These are phyloP conservation scores for Spinellus fusiger DNA, from an alignment of 192 early-diverging fungal genomes.

Conservation along the genomic window DNA sequence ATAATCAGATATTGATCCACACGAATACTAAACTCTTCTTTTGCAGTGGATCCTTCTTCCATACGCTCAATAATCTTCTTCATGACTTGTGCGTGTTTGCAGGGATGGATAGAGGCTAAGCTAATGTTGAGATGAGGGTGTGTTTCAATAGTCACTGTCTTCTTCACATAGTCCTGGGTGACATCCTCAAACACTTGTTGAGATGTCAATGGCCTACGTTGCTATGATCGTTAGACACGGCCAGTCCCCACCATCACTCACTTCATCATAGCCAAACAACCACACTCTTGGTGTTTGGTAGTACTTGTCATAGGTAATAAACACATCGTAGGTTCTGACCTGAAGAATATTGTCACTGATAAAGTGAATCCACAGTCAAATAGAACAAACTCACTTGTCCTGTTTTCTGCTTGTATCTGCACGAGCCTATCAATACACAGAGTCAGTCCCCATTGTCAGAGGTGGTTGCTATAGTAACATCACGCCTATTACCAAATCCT, in stretches of 20 bases:
- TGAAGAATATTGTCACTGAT: slow-evolving; percentile 75
- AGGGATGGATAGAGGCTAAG: slow-evolving; percentile 95
- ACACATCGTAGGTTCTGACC: slow-evolving; percentile 95
- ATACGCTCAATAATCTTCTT: slow-evolving; percentile 88
- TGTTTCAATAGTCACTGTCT: slow-evolving; percentile 96
- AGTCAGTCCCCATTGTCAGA: slow-evolving; percentile 9
- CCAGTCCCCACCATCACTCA: slow-evolving; percentile 23
- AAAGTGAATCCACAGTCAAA: no score
- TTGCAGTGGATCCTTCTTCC: slow-evolving; percentile 38
- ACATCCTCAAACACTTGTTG: slow-evolving; percentile 97
- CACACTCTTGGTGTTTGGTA: slow-evolving; percentile 97
- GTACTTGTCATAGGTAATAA: slow-evolving; percentile 99
- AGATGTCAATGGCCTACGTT: slow-evolving; percentile 75
- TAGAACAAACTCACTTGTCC: no score
- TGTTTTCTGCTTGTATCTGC: background rate
- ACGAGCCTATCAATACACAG: background rate
- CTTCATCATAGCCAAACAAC: slow-evolving; percentile 96
- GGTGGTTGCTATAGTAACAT: no score
- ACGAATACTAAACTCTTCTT: slow-evolving; percentile 63
- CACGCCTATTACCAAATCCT: slow-evolving; percentile 63
- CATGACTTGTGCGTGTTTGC: slow-evolving; percentile 98
- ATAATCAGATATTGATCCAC: slow-evolving; percentile 95
- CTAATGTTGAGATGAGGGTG: slow-evolving; percentile 88
- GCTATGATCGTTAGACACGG: slow-evolving; percentile 19
- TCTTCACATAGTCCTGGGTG: slow-evolving; percentile 96